These are phyloP conservation scores for Nannochloropsis gaditana DNA, from an alignment of 108 stramenopile species.

Conservation along the genomic window DNA sequence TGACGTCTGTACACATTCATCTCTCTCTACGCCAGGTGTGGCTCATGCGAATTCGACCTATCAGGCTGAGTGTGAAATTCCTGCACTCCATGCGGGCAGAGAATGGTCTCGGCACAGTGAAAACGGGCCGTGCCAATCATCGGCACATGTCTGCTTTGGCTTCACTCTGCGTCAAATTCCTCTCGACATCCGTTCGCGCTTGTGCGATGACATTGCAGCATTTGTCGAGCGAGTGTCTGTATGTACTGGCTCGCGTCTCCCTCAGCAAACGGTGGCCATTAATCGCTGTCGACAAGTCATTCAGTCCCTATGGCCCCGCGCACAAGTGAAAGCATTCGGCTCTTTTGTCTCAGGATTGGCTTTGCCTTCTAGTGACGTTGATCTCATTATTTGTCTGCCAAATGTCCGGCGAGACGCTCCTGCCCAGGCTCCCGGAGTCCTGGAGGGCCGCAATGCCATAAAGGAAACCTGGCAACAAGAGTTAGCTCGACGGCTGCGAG, in stretches of 20 bases:
- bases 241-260: neutral
- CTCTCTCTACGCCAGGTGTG: too few species aligned
- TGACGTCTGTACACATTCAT: neutral
- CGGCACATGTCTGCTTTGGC: neutral
- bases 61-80: too few species aligned
- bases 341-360: conserved; percentile 75
- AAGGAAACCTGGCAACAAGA: conserved; percentile 82
- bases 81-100: too few species aligned
- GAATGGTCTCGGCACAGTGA: neutral
- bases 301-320: conserved; percentile 55
- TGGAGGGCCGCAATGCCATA: conserved; percentile 89
- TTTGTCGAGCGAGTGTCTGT: conserved; percentile 30
- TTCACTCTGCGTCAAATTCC: neutral
- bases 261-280: conserved; percentile 6
- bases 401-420: conserved; percentile 75
- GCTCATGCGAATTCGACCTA: too few species aligned
- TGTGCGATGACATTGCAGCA: conserved; percentile 39
- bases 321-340: conserved; percentile 58
- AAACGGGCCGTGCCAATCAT: neutral
- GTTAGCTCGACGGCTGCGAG: conserved; percentile 75
- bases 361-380: conserved; percentile 78
- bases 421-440: conserved; percentile 75
- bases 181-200: conserved; percentile 30
- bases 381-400: conserved; percentile 85
- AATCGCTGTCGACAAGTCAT: conserved; percentile 45